phyloP scores from a whole-genome alignment of 1,284 basidiomycete genomes.

The Rhodotorula sp. region DNA sequence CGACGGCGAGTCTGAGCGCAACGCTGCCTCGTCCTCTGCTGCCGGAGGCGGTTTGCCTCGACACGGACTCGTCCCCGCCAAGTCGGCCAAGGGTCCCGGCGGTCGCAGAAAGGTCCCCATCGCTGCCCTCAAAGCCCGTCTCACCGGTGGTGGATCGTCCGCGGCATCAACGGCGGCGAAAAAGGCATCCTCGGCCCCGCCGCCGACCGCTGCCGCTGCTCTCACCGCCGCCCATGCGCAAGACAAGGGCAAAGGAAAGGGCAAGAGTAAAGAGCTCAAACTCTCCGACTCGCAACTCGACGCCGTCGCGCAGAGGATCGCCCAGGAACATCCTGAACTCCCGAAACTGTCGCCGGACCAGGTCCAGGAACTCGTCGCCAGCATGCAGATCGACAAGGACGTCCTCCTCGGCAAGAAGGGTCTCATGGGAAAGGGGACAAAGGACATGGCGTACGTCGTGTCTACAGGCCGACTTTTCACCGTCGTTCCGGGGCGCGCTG shows the following conservation, averaged over 20 bases:
- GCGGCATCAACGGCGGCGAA: neutral
- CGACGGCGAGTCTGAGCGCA: constrained; percentile 12
- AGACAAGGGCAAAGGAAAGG: constrained; percentile 18
- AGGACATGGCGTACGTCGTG: constrained; percentile 31
- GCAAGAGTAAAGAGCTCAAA: constrained; percentile 28
- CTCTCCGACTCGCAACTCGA: constrained; percentile 30
- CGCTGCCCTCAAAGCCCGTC: constrained; percentile 25
- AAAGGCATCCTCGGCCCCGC: neutral
- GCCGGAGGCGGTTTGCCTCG: neutral
- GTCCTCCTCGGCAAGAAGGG: constrained; percentile 31
- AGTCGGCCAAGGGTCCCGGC: constrained; percentile 17
- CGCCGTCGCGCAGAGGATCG: constrained; percentile 24
- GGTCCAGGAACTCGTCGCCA: constrained; percentile 28
- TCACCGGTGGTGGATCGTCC: neutral
- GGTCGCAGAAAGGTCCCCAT: constrained; percentile 22
- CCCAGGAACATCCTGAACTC: constrained; percentile 23
- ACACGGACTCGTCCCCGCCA: constrained; percentile 11
- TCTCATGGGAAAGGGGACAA: constrained; percentile 39
- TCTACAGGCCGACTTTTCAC: too few species aligned
- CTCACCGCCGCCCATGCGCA: neutral
- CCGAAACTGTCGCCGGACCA: constrained; percentile 14
- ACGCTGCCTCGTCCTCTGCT: neutral
- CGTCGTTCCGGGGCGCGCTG: too few species aligned
- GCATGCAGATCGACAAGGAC: constrained; percentile 32
- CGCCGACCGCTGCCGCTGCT: neutral